Percentiles rank a stretch among this genome's conserved stretches.
Conservation (phyloP, 2,329 filamentous ascomycete genomes). For the Helicocarpus griseus region DNA sequence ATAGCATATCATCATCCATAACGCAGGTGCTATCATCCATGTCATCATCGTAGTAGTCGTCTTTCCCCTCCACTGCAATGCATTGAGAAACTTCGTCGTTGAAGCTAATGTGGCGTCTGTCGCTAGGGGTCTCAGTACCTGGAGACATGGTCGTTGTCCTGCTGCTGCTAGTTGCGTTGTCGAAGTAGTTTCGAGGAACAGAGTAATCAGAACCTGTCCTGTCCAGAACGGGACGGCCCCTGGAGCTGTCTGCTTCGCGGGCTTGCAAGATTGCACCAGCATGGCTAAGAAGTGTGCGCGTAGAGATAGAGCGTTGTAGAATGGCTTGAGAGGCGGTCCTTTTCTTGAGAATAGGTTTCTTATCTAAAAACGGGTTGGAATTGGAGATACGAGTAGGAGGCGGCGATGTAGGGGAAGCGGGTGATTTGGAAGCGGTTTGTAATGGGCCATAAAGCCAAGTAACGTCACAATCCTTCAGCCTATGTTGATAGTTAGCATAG, state of each 20-base stretch:
- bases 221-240: constrained; percentile 46
- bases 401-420: constrained; percentile 38
- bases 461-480: constrained; percentile 94
- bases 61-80: constrained; percentile 79
- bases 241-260: constrained; percentile 54
- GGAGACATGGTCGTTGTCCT: constrained; percentile 62
- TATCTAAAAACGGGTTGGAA: constrained; percentile 54
- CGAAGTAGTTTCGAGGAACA: constrained; percentile 52
- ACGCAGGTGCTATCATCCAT: constrained; percentile 7
- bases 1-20: constrained; percentile 46
- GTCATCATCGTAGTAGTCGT: constrained; percentile 25
- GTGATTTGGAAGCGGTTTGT: constrained; percentile 58
- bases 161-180: constrained; percentile 44
- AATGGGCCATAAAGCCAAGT: constrained; percentile 95
- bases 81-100: constrained; percentile 94
- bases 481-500: constrained; percentile 29
- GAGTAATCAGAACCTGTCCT: constrained; percentile 59
- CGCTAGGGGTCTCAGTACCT: constrained; percentile 54
- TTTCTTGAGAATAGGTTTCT: constrained; percentile 94
- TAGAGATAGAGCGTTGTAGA: constrained; percentile 78
- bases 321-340: constrained; percentile 93
- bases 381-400: constrained; percentile 48
- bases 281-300: constrained; percentile 81
- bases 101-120: constrained; percentile 83
- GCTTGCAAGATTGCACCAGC: constrained; percentile 78